Conservation (phyloP, 208 protist species). For the Herpetomonas tarakana region DNA sequence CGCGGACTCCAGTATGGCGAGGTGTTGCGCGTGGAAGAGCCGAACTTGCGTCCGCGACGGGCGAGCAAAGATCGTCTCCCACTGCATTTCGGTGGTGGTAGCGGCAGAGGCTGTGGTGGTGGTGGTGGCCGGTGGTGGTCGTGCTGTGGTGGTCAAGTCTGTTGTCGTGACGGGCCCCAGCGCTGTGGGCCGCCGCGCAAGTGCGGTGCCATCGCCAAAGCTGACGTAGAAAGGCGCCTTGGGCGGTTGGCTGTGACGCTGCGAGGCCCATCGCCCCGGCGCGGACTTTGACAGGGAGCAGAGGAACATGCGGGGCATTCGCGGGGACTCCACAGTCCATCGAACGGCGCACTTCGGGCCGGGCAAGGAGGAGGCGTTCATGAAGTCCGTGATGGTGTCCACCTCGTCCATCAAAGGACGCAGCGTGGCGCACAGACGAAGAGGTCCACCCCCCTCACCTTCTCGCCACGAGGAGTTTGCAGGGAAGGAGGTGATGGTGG, state of each 20-base stretch:
- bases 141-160: background rate
- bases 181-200: constrained; percentile 38
- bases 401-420: background rate
- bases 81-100: constrained; percentile 5
- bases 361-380: too few species aligned
- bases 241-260: background rate
- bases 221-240: constrained; percentile 47
- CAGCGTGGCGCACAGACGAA: too few species aligned
- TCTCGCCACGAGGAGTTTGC: too few species aligned
- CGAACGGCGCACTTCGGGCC: too few species aligned
- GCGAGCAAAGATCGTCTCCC: constrained; percentile 62
- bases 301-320: constrained; percentile 72
- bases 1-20: constrained; percentile 62
- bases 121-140: background rate
- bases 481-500: constrained; percentile 52
- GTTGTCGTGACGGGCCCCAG: background rate
- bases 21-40: constrained; percentile 57
- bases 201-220: constrained; percentile 71
- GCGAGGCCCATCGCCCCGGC: too few species aligned
- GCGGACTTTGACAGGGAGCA: too few species aligned
- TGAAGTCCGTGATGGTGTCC: too few species aligned
- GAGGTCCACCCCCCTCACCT: background rate
- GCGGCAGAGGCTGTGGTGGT: background rate
- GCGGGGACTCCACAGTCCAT: constrained; percentile 67
- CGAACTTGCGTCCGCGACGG: constrained; percentile 56